These are phyloP conservation scores for Curvularia lunata DNA, from an alignment of 2,329 filamentous ascomycete genomes.

Conservation along the genomic window DNA sequence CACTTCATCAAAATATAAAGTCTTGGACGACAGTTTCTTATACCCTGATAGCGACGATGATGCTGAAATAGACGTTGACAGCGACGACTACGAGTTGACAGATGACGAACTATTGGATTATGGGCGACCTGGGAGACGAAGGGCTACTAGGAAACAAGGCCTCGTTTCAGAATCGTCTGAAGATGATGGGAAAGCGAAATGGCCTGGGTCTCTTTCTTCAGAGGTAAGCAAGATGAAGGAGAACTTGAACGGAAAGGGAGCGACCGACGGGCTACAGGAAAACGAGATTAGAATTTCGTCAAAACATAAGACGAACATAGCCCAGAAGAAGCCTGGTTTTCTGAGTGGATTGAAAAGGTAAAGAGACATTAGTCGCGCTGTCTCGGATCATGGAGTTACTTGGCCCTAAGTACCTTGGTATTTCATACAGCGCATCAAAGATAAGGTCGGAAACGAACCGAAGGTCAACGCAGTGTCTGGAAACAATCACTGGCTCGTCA, in stretches of 20 bases:
- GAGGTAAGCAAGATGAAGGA: neutral
- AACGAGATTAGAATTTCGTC: too few relatives aligned
- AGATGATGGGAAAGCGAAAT: neutral
- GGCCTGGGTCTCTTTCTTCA: neutral
- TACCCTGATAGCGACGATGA: neutral
- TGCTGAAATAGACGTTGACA: neutral
- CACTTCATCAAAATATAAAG: neutral
- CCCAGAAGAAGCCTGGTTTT: neutral
- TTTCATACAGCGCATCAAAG: too few relatives aligned
- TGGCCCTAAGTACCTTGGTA: too few relatives aligned
- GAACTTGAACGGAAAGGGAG: neutral
- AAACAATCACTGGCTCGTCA: too few relatives aligned
- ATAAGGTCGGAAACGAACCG: too few relatives aligned
- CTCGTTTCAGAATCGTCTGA: neutral
- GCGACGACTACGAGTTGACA: neutral
- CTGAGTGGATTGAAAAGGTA: too few relatives aligned
- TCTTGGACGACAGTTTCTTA: neutral
- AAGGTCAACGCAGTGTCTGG: too few relatives aligned
- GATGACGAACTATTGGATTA: conserved; percentile 6
- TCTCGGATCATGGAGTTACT: too few relatives aligned
- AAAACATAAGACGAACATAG: too few relatives aligned
- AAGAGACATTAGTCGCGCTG: too few relatives aligned
- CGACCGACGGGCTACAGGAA: too few relatives aligned
- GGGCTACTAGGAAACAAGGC: neutral
- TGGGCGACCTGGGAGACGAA: conserved; percentile 2